Evolutionary conservation across 176 grass and related monocot genomes (phyloP).

Genomic region (Juncus inflexus): DNA sequence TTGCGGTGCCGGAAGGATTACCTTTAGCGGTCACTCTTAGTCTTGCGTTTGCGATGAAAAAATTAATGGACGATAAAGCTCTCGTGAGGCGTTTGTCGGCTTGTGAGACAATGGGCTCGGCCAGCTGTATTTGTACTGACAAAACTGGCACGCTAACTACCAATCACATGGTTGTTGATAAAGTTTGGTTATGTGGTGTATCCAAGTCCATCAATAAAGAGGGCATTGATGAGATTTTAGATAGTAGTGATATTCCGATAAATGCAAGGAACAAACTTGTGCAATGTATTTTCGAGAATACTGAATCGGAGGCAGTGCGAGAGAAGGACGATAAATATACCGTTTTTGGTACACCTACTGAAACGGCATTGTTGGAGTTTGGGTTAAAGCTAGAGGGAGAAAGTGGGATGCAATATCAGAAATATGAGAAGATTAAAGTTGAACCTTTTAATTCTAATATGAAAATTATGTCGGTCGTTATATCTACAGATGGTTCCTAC

Average conservation of each 20-base stretch:
- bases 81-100: conserved; percentile 81
- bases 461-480: conserved; percentile 87
- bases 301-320: conserved; percentile 60
- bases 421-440: conserved; percentile 43
- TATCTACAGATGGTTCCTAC: conserved; percentile 52
- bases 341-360: conserved; percentile 72
- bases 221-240: conserved; percentile 20
- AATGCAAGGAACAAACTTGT: conserved; percentile 40
- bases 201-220: conserved; percentile 40
- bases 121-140: conserved; percentile 83
- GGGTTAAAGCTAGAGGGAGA: conserved; percentile 53
- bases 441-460: conserved; percentile 90
- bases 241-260: conserved; percentile 48
- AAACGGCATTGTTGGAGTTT: conserved; percentile 78
- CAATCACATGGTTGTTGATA: conserved; percentile 86
- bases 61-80: conserved; percentile 80
- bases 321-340: conserved; percentile 56
- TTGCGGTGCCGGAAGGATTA: conserved; percentile 85
- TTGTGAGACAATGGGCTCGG: conserved; percentile 96
- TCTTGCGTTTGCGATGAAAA: conserved; percentile 98
- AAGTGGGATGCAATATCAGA: conserved; percentile 31
- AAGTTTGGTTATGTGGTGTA: conserved; percentile 57
- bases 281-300: conserved; percentile 90
- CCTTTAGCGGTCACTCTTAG: conserved; percentile 86
- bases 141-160: conserved; percentile 97